Evolutionary conservation across 768 basidiomycete genomes (phyloP).

Genomic region (Tricholoma matsutake): DNA sequence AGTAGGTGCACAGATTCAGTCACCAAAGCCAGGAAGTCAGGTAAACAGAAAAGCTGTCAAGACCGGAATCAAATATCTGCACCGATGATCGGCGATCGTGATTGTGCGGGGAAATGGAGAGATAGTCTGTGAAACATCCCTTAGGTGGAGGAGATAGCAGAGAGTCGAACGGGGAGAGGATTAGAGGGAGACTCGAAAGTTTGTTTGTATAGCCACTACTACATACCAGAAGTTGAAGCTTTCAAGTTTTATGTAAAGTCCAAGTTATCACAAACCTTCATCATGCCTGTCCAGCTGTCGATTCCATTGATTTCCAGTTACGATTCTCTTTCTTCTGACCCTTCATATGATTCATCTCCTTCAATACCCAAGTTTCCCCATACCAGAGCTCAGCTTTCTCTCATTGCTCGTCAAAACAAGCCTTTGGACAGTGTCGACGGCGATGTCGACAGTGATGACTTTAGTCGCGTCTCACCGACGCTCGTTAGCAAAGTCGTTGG

Average conservation of each 20-base stretch:
- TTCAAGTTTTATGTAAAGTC: background rate
- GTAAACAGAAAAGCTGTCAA: too few species aligned
- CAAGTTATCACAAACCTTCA: background rate
- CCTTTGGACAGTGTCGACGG: constrained; percentile 54
- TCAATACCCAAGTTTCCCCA: constrained; percentile 62
- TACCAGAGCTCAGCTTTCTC: constrained; percentile 75
- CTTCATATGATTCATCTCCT: constrained; percentile 8
- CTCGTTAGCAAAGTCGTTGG: constrained; percentile 71
- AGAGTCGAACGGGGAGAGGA: background rate
- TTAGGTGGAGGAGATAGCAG: background rate
- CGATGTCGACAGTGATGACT: constrained; percentile 53
- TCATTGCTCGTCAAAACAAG: constrained; percentile 72
- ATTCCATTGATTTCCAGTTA: background rate
- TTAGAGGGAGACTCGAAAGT: background rate
- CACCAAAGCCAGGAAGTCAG: too few species aligned
- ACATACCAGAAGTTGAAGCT: too few species aligned
- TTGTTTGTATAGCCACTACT: background rate
- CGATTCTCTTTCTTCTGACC: background rate
- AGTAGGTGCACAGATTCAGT: too few species aligned
- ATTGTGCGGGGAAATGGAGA: too few species aligned
- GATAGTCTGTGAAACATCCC: too few species aligned
- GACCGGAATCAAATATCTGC: too few species aligned
- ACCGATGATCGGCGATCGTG: background rate
- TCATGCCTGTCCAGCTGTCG: constrained; percentile 1
- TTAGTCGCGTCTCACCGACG: constrained; percentile 50